These are phyloP conservation scores for Neofusicoccum ribis DNA, from an alignment of 2,329 filamentous ascomycete genomes.

Conservation along the genomic window DNA sequence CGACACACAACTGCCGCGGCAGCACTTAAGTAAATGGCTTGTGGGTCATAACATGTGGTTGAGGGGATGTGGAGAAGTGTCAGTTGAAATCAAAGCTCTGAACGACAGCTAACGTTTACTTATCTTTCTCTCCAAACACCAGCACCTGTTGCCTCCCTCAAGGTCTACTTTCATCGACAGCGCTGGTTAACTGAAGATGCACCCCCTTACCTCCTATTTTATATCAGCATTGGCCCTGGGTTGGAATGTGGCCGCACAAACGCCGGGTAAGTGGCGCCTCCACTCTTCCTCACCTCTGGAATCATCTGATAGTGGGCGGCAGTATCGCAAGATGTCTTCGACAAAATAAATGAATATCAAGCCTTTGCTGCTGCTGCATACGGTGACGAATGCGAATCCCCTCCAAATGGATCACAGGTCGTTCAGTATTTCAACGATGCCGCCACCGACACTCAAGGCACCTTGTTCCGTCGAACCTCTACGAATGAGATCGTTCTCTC, in stretches of 20 bases:
- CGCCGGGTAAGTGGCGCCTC: background rate
- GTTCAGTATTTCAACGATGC: constrained; percentile 1
- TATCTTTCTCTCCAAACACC: too few species aligned
- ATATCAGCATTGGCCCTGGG: background rate
- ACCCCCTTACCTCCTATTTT: too few species aligned
- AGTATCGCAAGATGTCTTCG: background rate
- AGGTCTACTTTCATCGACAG: too few species aligned
- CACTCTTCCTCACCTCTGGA: background rate
- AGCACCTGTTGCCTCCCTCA: too few species aligned
- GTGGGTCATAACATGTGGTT: background rate
- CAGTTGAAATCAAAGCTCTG: too few species aligned
- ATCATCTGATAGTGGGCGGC: too few species aligned
- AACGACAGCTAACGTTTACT: too few species aligned
- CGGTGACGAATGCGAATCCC: background rate
- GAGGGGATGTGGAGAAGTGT: too few species aligned
- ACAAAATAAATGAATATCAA: background rate
- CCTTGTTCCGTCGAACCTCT: background rate
- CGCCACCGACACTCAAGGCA: background rate
- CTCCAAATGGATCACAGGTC: background rate
- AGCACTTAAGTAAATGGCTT: background rate
- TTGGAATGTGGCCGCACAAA: background rate
- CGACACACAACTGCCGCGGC: background rate
- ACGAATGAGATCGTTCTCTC: background rate
- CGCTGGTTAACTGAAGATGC: too few species aligned
- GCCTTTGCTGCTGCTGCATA: background rate